Percentiles rank a stretch among this genome's conserved stretches.
Evolutionary conservation across 805 yeast species (phyloP).

Genomic region (Starmerella floris): DNA sequence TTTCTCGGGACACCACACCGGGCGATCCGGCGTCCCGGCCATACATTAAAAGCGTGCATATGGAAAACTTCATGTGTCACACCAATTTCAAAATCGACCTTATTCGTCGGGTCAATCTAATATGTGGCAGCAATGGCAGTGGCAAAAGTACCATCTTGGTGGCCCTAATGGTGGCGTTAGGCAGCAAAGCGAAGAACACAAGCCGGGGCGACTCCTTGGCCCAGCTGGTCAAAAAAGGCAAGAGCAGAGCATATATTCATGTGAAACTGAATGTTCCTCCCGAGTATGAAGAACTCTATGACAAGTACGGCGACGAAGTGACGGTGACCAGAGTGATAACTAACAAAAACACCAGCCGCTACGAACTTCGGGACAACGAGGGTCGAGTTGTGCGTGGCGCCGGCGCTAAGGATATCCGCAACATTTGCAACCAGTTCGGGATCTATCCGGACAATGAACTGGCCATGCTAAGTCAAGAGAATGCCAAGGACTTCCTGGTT

Average conservation of each 20-base stretch:
- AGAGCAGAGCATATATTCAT: constrained; percentile 49
- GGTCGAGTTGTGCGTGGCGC: constrained; percentile 40
- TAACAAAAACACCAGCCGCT: constrained; percentile 40
- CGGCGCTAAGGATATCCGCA: constrained; percentile 48
- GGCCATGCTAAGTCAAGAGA: constrained; percentile 86
- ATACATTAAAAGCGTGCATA: constrained; percentile 45
- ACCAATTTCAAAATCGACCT: constrained; percentile 59
- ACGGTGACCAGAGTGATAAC: constrained; percentile 51
- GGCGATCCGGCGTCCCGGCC: constrained; percentile 27
- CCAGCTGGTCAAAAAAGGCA: constrained; percentile 65
- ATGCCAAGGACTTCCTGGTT: constrained; percentile 79
- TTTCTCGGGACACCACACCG: no score
- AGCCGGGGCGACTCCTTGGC: constrained; percentile 65
- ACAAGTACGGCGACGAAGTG: constrained; percentile 53
- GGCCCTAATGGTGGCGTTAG: constrained; percentile 74
- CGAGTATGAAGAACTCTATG: constrained; percentile 53
- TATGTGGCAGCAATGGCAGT: constrained; percentile 80
- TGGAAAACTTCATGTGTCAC: constrained; percentile 40
- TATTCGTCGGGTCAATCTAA: constrained; percentile 72
- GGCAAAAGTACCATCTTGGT: constrained; percentile 85
- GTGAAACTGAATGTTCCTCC: constrained; percentile 44
- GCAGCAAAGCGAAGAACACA: constrained; percentile 78
- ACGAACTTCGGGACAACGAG: constrained; percentile 39
- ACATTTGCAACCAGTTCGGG: constrained; percentile 54
- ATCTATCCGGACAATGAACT: constrained; percentile 81